Percentiles rank a stretch among this genome's conserved stretches.
Evolutionary conservation across 2,329 filamentous ascomycete genomes (phyloP).

Genomic region (Monilinia laxa): DNA sequence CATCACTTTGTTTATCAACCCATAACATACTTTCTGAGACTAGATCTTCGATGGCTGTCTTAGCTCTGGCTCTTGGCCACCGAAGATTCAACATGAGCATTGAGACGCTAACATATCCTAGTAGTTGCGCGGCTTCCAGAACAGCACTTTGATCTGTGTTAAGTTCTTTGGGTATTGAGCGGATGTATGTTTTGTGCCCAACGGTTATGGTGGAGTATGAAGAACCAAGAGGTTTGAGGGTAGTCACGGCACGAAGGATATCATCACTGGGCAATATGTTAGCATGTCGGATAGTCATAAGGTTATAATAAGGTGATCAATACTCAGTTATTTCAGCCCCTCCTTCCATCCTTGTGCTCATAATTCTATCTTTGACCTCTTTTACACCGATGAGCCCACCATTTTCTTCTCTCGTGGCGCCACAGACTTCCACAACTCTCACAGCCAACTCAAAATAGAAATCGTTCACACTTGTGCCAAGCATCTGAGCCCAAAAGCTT

Average conservation of each 20-base stretch:
- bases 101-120: constrained; percentile 85
- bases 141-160: constrained; percentile 93
- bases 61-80: constrained; percentile 82
- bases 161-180: constrained; percentile 90
- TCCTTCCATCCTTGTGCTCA: constrained; percentile 70
- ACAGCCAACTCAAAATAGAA: constrained; percentile 98
- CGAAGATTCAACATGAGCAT: constrained; percentile 84
- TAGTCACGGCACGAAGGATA: constrained; percentile 82
- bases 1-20: constrained; percentile 81
- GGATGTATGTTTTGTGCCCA: constrained; percentile 81
- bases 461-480: constrained; percentile 90
- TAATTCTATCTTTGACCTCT: constrained; percentile 76
- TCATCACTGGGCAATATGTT: constrained; percentile 62
- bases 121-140: constrained; percentile 83
- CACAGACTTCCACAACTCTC: constrained; percentile 90
- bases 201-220: constrained; percentile 84
- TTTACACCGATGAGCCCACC: constrained; percentile 84
- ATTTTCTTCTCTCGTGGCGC: constrained; percentile 83
- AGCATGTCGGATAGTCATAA: constrained; percentile 5
- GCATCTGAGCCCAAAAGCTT: constrained; percentile 88
- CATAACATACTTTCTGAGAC: constrained; percentile 87
- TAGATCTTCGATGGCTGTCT: constrained; percentile 87
- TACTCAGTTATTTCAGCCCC: constrained; percentile 76
- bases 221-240: constrained; percentile 81
- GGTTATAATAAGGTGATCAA: constrained; percentile 34